These are phyloP conservation scores for Trypanosoma rangeli DNA, from an alignment of 208 protist species.

Conservation along the genomic window DNA sequence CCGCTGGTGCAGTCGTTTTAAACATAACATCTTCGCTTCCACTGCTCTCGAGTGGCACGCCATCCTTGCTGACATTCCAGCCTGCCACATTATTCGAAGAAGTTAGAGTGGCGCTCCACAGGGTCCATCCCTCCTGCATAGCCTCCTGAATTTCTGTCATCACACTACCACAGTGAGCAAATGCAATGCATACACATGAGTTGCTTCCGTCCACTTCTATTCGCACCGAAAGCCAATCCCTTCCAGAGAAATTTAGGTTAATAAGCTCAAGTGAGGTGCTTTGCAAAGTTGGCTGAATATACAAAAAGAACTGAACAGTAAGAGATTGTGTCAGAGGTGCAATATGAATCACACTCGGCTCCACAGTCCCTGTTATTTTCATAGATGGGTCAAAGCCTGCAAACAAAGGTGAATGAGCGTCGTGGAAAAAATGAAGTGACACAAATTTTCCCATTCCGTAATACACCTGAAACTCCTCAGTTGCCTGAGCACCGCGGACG, in stretches of 20 bases:
- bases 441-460: constrained; percentile 53
- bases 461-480: constrained; percentile 45
- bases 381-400: constrained; percentile 20
- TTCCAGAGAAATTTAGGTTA: constrained; percentile 38
- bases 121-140: constrained; percentile 46
- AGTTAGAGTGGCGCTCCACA: constrained; percentile 75
- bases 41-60: constrained; percentile 39
- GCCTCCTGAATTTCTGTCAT: constrained; percentile 68
- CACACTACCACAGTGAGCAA: constrained; percentile 62
- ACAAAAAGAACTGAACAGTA: constrained; percentile 79
- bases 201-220: constrained; percentile 41
- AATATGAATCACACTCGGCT: constrained; percentile 41
- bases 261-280: constrained; percentile 49
- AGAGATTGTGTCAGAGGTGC: constrained; percentile 63
- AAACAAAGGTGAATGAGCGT: constrained; percentile 19
- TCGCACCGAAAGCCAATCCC: constrained; percentile 57
- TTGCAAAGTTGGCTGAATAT: constrained; percentile 30
- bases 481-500: background rate
- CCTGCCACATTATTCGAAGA: constrained; percentile 53
- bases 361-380: constrained; percentile 39
- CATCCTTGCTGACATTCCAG: constrained; percentile 81
- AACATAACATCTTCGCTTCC: constrained; percentile 49
- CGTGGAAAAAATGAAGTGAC: constrained; percentile 42
- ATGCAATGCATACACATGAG: constrained; percentile 49
- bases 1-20: constrained; percentile 26